Base-by-base conservation (phyloP, 2,329 filamentous ascomycete genomes). In the Sarocladiaceae sp. region DNA sequence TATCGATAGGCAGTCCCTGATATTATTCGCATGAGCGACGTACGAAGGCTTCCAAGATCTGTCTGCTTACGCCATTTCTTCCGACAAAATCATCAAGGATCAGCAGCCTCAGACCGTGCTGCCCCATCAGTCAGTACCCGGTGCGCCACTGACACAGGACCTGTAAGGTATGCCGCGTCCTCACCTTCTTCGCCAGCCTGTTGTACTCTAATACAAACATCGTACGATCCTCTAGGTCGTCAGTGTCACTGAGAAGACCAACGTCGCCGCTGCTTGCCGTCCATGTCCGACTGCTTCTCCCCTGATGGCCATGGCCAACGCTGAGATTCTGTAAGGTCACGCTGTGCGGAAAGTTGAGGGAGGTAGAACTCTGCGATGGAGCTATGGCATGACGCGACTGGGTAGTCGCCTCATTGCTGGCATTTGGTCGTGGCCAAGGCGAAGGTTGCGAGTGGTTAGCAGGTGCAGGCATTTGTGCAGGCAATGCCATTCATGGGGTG, bases 151-250 rank as follows among this genome's bases (percentile, higher is more conserved):
- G 11, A 3, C 6, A 6, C 27, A 44, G 9, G 32, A 40, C 2
- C 50, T n/a, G n/a, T n/a, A n/a, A n/a, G n/a, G n/a, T n/a, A n/a
- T n/a, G n/a, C n/a, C n/a, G n/a, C n/a, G n/a, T n/a, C n/a, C n/a
- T 24, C 48, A 80, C 79, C 69, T 76, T 76, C 45, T 66, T 70
- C 3, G 80, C 80, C 4, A 83, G 57, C 4, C 68, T 64, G 55
- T 83, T 83, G 58, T 82, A 84, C 51, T 81, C 74, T 6, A 70
- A 53, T 5, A 82, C 57, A 55, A 76, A 78, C 3, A 60, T 53
- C 1, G 61, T 56, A 23, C 76, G 66, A 44, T 74, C 67, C 27
- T 72, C 68, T 13, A 71, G 57, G 23, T 72, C 70, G 32, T 77
- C 75, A 3, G 62, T 62, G 44, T 78, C 73, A 16, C 66, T 69